phyloP scores from a whole-genome alignment of 73 alveolate genomes.

The Paramecium caudatum region DNA sequence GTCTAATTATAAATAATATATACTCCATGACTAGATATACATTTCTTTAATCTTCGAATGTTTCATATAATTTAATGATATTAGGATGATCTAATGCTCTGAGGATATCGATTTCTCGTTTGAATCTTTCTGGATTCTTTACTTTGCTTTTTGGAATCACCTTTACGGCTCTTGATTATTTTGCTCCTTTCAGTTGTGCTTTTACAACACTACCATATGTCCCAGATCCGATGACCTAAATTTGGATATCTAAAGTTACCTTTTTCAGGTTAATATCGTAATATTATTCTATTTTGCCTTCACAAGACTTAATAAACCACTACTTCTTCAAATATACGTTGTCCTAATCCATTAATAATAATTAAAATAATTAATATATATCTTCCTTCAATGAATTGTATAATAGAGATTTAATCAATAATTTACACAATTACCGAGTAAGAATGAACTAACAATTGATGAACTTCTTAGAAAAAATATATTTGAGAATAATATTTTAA shows the following conservation, averaged over 20 bases:
- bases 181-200: constrained; percentile 84
- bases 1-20: neutral
- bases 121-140: constrained; percentile 82
- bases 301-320: constrained; percentile 73
- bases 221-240: constrained; percentile 89
- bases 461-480: no score
- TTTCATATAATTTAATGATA: constrained; percentile 85
- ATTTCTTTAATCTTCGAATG: constrained; percentile 83
- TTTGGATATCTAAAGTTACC: neutral
- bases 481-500: no score
- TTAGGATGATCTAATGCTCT: constrained; percentile 86
- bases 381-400: no score
- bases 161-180: constrained; percentile 89
- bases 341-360: constrained; percentile 65
- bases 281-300: constrained; percentile 70
- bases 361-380: no score
- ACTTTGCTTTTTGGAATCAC: constrained; percentile 83
- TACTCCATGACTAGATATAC: constrained; percentile 89
- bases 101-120: constrained; percentile 79
- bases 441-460: no score
- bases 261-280: constrained; percentile 68
- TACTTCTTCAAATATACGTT: constrained; percentile 65
- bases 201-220: constrained; percentile 94
- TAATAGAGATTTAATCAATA: no score
- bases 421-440: no score